These are phyloP conservation scores for Parathielavia hyrcaniae DNA, from an alignment of 495 filamentous ascomycete genomes.

Conservation along the genomic window DNA sequence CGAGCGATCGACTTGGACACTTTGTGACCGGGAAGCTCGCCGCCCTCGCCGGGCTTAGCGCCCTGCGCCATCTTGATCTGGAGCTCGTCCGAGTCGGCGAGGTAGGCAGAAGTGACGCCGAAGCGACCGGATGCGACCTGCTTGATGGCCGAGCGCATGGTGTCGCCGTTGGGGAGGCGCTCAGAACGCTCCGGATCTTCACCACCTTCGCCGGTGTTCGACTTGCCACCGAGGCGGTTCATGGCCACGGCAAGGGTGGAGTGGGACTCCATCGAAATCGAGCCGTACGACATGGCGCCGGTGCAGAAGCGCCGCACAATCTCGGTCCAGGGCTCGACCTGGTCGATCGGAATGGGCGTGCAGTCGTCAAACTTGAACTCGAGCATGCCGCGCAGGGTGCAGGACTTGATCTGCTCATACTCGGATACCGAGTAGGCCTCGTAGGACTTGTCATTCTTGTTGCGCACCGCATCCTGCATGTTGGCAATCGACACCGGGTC, in stretches of 20 bases:
- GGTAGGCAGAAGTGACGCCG: slow-evolving; percentile 94
- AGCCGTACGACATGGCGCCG: slow-evolving; percentile 99
- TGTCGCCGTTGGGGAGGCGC: slow-evolving; percentile 85
- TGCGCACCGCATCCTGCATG: slow-evolving; percentile 94
- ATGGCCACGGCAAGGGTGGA: slow-evolving; percentile 95
- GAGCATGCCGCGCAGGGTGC: slow-evolving; percentile 91
- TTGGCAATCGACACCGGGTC: slow-evolving; percentile 94
- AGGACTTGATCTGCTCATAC: slow-evolving; percentile 97
- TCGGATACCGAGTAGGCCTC: slow-evolving; percentile 92
- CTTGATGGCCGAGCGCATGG: slow-evolving; percentile 98
- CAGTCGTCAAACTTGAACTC: slow-evolving; percentile 95
- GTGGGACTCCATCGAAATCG: slow-evolving; percentile 99
- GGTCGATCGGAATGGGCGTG: slow-evolving; percentile 86
- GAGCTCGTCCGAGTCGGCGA: slow-evolving; percentile 96
- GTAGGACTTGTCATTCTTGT: slow-evolving; percentile 99
- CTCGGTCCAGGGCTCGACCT: slow-evolving; percentile 98
- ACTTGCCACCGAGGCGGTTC: slow-evolving; percentile 97
- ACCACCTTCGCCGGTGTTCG: slow-evolving; percentile 97
- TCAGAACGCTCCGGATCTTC: slow-evolving; percentile 92
- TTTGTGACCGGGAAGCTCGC: slow-evolving; percentile 97
- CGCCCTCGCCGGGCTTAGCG: slow-evolving; percentile 97
- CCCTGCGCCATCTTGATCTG: slow-evolving; percentile 99
- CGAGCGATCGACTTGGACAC: slow-evolving; percentile 94
- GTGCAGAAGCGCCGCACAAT: slow-evolving; percentile 97
- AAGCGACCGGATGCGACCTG: slow-evolving; percentile 97